Base-by-base conservation (phyloP, 176 grass and related monocot genomes). In the Tillandsia fasciculata region DNA sequence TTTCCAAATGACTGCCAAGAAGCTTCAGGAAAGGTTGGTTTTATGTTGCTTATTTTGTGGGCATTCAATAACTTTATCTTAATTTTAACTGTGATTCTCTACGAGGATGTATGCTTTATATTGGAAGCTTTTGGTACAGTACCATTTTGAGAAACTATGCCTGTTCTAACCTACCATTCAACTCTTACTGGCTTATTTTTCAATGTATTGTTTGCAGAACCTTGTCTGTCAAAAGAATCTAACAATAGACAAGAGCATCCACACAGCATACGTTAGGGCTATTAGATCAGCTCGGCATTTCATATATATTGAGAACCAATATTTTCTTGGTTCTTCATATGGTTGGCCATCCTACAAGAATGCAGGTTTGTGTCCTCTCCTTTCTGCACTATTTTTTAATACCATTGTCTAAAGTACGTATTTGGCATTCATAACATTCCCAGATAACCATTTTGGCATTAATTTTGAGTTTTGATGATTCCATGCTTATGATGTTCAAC, bases 271-370 rank as follows among this genome's bases (percentile, higher is more conserved):
- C 81, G 89, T 97, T 50, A 79, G 49, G 73, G 93, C 93, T 80
- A 92, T 97, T 77, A 86, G 93, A 92, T 97, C 89, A 28, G 93
- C 93, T 0, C 88, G 92, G 24, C 86, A 97, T 74, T 97, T 97
- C 53, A 92, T 97, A 81, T 97, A 97, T 76, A 97, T 97, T 7
- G 93, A 97, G 75, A 97, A 97, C 50, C 93, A 97, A 59, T 97
- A 97, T 78, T 97, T 97, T 74, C 74, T 97, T 72, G 93, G 93
- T 83, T 97, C 93, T 87, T 97, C 93, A 11, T 92, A 83, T 15
- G 83, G 78, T 72, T 97, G 93, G 93, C 83, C 86, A 15, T 89
- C 85, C 50, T 92, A 97, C 74, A 81, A 69, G 22, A 86, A 97
- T 76, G 75, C 84, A 92, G 93, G 93, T 97, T 56, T 50, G 49